Evolutionary conservation across 257 asterid genomes (phyloP), one percentile per base, ranked within the genome.

Genomic region (Gentiana dahurica): DNA sequence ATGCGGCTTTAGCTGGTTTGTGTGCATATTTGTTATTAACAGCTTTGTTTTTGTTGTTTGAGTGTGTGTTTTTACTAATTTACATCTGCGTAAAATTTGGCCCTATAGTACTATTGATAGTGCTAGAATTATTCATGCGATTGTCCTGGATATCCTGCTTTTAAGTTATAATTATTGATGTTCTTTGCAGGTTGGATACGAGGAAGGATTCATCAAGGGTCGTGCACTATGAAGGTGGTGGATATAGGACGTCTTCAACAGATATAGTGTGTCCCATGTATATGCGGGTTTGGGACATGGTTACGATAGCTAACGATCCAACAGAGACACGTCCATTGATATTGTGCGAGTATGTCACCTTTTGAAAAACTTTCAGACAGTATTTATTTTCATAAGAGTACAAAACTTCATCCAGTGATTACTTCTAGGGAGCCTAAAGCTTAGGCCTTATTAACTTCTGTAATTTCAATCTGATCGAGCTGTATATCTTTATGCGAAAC

Each of bases 201-300:
- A 57, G 98, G 58, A 91, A 80, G 77, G 98, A 91, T 74, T 68
- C 93, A 47, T 79, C 98, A 58, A 79, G 98, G 78, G 49, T 81
- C 49, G 57, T 91, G 67, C 98, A 91, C 73, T 91, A 91, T 69
- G 98, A 87, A 83, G 97, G 97, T 58, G 98, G 97, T 61, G 96
- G 95, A 45, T 77, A 90, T 50, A 81, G 88, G 71, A 91, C 98
- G 43, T 62, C 81, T 63, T 87, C 98, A 7, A 91, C 98, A 34
- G 98, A 91, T 75, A 91, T 91, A 35, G 98, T 91, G 36, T 91
- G 98, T 63, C 98, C 98, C 46, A 87, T 87, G 97, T 91, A 87
- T 71, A 85, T 87, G 81, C 97, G 95, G 73, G 94, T 91, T 55
- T 83, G 93, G 90, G 85, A 69, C 69, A 87, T 91, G 58, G 82